Conservation (phyloP, 1,284 basidiomycete species). For the Somion occarium region DNA sequence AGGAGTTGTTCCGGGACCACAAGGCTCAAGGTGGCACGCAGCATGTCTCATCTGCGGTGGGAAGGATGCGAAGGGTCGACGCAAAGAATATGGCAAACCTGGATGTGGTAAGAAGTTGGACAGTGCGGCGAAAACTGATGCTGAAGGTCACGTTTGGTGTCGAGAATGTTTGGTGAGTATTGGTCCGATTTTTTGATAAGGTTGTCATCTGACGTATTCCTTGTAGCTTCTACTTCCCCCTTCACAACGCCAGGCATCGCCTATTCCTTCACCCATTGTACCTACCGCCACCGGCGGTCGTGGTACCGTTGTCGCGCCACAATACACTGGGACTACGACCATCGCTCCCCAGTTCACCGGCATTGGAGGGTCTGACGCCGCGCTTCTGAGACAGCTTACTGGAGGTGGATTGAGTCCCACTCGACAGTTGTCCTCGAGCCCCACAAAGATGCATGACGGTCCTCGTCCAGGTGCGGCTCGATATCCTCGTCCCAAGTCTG, state of each 20-base stretch:
- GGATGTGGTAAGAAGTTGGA: conserved; percentile 81
- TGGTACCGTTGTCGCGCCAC: conserved; percentile 36
- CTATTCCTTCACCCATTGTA: conserved; percentile 38
- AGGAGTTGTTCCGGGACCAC: conserved; percentile 77
- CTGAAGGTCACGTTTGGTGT: conserved; percentile 72
- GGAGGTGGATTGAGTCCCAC: conserved; percentile 65
- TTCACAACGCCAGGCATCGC: conserved; percentile 43
- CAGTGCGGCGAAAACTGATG: conserved; percentile 73
- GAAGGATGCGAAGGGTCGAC: conserved; percentile 37
- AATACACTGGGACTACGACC: conserved; percentile 66
- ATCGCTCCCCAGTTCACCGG: conserved; percentile 74
- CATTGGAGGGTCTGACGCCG: conserved; percentile 36
- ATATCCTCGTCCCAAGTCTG: conserved; percentile 32
- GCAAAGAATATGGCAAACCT: conserved; percentile 51
- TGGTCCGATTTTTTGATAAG: background rate
- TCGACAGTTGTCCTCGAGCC: conserved; percentile 36
- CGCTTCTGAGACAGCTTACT: conserved; percentile 54
- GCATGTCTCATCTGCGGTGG: conserved; percentile 77
- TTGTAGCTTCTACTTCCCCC: conserved; percentile 53
- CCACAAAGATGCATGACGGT: conserved; percentile 30
- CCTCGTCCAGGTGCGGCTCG: conserved; percentile 20
- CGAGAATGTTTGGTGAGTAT: conserved; percentile 70
- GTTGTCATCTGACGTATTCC: conserved; percentile 10
- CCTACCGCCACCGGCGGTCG: conserved; percentile 43
- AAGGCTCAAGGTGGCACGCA: conserved; percentile 73